Evolutionary conservation across 306 rosid genomes (phyloP), one percentile per base, ranked within the genome.

Genomic region (Mimosa bimucronata): DNA sequence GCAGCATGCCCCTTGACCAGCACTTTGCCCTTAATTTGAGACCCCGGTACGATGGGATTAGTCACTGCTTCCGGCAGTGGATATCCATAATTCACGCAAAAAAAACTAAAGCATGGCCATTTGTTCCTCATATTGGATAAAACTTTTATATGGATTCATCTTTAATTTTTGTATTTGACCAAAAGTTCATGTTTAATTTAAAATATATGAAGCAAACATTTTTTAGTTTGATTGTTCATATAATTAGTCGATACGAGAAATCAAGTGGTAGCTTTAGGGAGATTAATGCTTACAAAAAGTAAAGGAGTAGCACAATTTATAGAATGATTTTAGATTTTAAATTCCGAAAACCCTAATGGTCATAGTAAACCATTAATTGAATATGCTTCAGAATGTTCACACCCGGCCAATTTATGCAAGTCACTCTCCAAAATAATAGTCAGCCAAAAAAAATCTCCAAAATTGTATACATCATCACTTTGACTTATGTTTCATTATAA

Each of bases 351-450:
- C 9, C 14, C 31, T 72, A 73, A 45, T 64, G 52, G 60, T 12
- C 44, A 76, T 29, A 44, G 79, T 82, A 64, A 57, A 77, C 88
- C 91, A 71, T 28, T 5, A 62, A 64, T 29, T 64, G n/a, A 83
- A 85, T 71, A 77, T 88, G 89, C 81, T 66, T 46, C 8, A 3
- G 77, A 83, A 75, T 71, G 67, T 76, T 30, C 81, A 14, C n/a
- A 65, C 16, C 62, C 13, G 28, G 26, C 28, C 14, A 21, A 52
- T 18, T 55, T 18, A 21, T 57, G 15, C n/a, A 75, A 79, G 91
- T 91, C 92, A 87, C 81, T 28, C 81, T 67, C 58, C 37, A 79
- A 62, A 77, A 86, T 87, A 60, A 88, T 87, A 73, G 29, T 55
- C 60, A 53, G 4, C 60, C 60, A n/a, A 53, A 53, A 53, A 53